phyloP scores from a whole-genome alignment of 139 green algal species.

The Coccomyxa sp. region DNA sequence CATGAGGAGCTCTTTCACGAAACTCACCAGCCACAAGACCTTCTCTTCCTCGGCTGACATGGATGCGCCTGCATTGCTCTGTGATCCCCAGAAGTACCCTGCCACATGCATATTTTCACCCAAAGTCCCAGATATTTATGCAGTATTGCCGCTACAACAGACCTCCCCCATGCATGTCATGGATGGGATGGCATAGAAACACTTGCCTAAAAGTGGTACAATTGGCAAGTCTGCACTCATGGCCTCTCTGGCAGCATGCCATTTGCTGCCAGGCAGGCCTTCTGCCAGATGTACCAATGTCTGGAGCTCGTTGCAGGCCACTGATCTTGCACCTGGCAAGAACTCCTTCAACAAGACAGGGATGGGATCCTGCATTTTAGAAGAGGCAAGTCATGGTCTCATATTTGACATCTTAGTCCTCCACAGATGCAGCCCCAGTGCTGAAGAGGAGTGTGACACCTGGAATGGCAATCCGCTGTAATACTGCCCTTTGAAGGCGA shows the following conservation, averaged over 20 bases:
- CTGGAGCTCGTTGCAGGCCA: conserved; percentile 71
- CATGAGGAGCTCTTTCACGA: too few relatives aligned
- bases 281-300: conserved; percentile 53
- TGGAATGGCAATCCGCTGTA: conserved; percentile 56
- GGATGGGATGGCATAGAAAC: too few relatives aligned
- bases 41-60: too few relatives aligned
- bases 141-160: too few relatives aligned
- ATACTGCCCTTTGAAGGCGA: conserved; percentile 58
- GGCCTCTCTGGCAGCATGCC: conserved; percentile 24
- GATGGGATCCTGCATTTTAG: conserved; percentile 31
- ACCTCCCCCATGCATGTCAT: too few relatives aligned
- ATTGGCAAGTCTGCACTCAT: conserved; percentile 36
- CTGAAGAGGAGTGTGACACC: background rate
- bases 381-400: background rate
- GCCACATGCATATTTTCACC: too few relatives aligned
- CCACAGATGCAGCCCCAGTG: background rate
- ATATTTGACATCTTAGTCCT: too few relatives aligned
- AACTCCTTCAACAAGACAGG: conserved; percentile 66
- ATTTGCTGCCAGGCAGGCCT: conserved; percentile 51
- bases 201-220: conserved; percentile 54
- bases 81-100: conserved; percentile 51
- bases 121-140: too few relatives aligned
- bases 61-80: conserved; percentile 24
- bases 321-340: conserved; percentile 51
- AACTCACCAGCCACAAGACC: too few relatives aligned